Conservation (phyloP, 176 grass and related monocot genomes). For the Saccharum spontaneum region DNA sequence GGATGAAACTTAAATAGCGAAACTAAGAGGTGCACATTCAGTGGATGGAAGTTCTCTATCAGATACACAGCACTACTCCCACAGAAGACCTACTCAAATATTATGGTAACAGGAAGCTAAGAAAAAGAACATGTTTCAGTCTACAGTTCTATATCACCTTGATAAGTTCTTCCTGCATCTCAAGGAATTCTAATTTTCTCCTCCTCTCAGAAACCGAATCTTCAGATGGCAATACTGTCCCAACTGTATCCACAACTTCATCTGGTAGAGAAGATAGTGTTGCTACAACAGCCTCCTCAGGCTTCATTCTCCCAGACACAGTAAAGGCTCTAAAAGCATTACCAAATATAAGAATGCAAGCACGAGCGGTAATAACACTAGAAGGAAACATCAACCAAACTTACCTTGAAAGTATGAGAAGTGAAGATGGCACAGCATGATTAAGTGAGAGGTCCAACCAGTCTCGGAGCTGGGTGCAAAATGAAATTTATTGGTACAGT, state of each 20-base stretch:
- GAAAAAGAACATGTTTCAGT: slow-evolving; percentile 10
- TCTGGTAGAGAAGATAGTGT: slow-evolving; percentile 98
- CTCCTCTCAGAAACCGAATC: slow-evolving; percentile 98
- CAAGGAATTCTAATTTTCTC: slow-evolving; percentile 90
- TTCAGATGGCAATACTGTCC: slow-evolving; percentile 90
- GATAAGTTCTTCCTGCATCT: slow-evolving; percentile 99
- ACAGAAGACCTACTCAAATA: slow-evolving; percentile 7
- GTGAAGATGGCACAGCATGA: slow-evolving; percentile 86
- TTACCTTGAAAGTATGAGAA: slow-evolving; percentile 99
- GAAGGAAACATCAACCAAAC: slow-evolving; percentile 24
- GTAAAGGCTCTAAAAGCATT: slow-evolving; percentile 79
- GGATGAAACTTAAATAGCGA: neutral
- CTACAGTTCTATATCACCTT: slow-evolving; percentile 54
- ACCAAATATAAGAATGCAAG: slow-evolving; percentile 9
- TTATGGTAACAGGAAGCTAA: neutral
- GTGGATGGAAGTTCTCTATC: slow-evolving; percentile 6
- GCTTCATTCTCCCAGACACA: slow-evolving; percentile 95
- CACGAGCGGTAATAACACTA: neutral
- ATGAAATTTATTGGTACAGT: slow-evolving; percentile 17
- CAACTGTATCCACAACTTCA: slow-evolving; percentile 97
- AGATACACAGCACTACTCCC: neutral
- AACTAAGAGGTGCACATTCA: slow-evolving; percentile 7
- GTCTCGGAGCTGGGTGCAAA: slow-evolving; percentile 69
- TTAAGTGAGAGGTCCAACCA: slow-evolving; percentile 99
- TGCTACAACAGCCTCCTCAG: slow-evolving; percentile 98